Conservation (phyloP, 257 asterid species). For the Przewalskia tangutica region DNA sequence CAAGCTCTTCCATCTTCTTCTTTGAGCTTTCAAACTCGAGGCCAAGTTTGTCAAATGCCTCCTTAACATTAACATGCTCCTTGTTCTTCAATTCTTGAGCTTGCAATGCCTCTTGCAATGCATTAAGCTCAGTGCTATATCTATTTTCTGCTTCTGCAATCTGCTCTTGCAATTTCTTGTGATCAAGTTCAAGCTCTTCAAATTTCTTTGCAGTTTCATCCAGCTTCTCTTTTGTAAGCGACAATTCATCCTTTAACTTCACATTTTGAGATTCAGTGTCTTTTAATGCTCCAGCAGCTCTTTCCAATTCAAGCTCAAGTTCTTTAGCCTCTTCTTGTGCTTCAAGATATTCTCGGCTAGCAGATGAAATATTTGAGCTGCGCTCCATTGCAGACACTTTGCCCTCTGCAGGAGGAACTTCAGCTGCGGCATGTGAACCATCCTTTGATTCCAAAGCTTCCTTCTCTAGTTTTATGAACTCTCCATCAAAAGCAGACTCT, state of each 20-base stretch:
- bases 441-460: slow-evolving; percentile 37
- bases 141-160: too few relatives aligned
- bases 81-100: slow-evolving; percentile 43
- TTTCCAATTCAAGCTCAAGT: slow-evolving; percentile 49
- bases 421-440: slow-evolving; percentile 16
- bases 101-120: slow-evolving; percentile 2
- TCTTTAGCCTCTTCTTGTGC: slow-evolving; percentile 64
- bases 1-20: slow-evolving; percentile 51
- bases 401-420: slow-evolving; percentile 11
- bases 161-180: slow-evolving; percentile 24
- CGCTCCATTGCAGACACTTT: slow-evolving; percentile 15
- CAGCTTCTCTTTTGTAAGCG: slow-evolving; percentile 35
- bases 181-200: slow-evolving; percentile 23
- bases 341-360: slow-evolving; percentile 30
- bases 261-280: slow-evolving; percentile 47
- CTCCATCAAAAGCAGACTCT: slow-evolving; percentile 61
- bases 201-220: slow-evolving; percentile 28
- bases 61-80: slow-evolving; percentile 44
- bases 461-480: slow-evolving; percentile 78
- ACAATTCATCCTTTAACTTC: slow-evolving; percentile 39
- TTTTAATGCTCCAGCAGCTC: slow-evolving; percentile 27
- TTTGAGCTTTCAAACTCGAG: slow-evolving; percentile 56
- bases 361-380: slow-evolving; percentile 17
- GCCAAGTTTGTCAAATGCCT: slow-evolving; percentile 38
- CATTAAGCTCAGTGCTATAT: too few relatives aligned